Evolutionary conservation across 768 basidiomycete genomes (phyloP).

Genomic region (Leccinum truebloodii): DNA sequence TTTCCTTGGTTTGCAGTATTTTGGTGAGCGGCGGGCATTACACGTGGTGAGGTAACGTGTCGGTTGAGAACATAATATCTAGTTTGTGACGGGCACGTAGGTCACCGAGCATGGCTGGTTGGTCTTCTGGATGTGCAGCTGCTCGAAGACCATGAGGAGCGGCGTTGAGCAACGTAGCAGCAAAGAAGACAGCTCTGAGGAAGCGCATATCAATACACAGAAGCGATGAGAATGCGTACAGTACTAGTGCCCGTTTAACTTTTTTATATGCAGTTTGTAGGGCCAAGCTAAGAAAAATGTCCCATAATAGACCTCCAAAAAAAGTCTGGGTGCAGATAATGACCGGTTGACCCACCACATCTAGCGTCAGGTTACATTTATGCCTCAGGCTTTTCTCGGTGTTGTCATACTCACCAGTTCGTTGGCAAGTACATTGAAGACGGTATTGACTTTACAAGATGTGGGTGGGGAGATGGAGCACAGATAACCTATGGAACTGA

Average conservation of each 20-base stretch:
- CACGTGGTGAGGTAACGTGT: conserved; percentile 24
- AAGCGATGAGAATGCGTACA: neutral
- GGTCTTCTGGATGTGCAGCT: neutral
- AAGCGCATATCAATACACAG: neutral
- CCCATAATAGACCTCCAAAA: neutral
- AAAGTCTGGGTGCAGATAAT: neutral
- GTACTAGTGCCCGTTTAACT: neutral
- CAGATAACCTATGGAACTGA: no score
- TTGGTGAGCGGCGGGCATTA: conserved; percentile 34
- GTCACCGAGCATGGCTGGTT: neutral
- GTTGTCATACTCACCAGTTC: neutral
- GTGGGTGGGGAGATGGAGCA: no score
- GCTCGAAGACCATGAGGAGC: neutral
- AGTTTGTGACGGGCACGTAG: no score
- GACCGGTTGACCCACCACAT: no score
- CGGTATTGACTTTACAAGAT: no score
- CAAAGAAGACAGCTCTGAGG: no score
- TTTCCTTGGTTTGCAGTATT: conserved; percentile 19
- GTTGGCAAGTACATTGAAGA: no score
- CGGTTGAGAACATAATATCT: neutral
- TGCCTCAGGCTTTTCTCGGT: neutral
- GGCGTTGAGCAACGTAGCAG: neutral
- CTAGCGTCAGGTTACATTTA: neutral
- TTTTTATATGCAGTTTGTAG: neutral
- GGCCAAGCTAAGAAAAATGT: neutral